Conservation (phyloP, 169 alveolate species). For the Cryptosporidium sp. region DNA sequence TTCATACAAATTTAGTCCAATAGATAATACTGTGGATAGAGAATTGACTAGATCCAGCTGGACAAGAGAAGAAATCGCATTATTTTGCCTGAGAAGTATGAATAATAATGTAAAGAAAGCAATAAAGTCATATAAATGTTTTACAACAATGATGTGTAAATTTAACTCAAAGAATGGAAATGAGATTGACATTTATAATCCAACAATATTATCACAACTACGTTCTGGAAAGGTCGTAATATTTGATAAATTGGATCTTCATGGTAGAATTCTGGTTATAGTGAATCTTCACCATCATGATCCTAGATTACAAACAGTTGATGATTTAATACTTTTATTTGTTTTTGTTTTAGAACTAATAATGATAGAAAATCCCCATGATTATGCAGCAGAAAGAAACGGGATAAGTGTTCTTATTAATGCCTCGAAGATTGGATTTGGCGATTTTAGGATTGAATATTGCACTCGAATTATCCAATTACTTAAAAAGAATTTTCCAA, state of each 20-base stretch:
- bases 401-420: constrained; percentile 52
- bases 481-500: constrained; percentile 39
- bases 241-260: constrained; percentile 67
- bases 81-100: constrained; percentile 60
- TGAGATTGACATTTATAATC: constrained; percentile 55
- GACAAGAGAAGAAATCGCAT: constrained; percentile 70
- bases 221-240: constrained; percentile 55
- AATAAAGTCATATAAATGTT: constrained; percentile 35
- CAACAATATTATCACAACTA: constrained; percentile 54
- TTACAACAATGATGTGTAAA: constrained; percentile 53
- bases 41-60: constrained; percentile 57
- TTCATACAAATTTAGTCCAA: constrained; percentile 61
- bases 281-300: constrained; percentile 55
- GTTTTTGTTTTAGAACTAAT: constrained; percentile 57
- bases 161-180: constrained; percentile 49
- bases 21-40: constrained; percentile 28
- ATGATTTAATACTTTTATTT: constrained; percentile 47
- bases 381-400: constrained; percentile 54
- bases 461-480: constrained; percentile 35
- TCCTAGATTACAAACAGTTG: constrained; percentile 51
- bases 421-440: constrained; percentile 38
- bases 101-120: constrained; percentile 42
- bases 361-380: constrained; percentile 58
- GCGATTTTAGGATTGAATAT: constrained; percentile 46
- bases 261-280: constrained; percentile 56